A percentile compares a stretch with the other conserved stretches of the same genome.
phyloP scores from a whole-genome alignment of 1,284 basidiomycete species.

The Sporisorium scitamineum region DNA sequence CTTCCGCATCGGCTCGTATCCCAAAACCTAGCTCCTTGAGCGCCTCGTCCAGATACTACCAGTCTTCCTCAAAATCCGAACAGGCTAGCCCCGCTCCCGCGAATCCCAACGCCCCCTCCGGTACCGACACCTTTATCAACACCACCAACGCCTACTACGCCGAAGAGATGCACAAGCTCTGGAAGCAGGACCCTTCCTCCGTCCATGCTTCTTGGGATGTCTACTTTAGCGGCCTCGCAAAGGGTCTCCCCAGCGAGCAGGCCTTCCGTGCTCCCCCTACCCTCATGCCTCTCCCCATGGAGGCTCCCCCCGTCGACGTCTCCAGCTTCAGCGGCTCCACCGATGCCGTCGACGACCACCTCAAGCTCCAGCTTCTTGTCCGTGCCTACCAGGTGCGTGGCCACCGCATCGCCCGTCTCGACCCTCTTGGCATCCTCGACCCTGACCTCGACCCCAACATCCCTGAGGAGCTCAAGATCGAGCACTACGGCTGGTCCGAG shows the following conservation, averaged over 20 bases:
- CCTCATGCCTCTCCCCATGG: conserved; percentile 77
- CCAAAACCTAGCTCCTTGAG: conserved; percentile 22
- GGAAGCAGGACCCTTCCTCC: conserved; percentile 78
- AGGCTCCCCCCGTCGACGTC: conserved; percentile 81
- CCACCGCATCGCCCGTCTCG: conserved; percentile 93
- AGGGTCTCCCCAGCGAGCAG: conserved; percentile 82
- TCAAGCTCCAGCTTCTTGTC: conserved; percentile 77
- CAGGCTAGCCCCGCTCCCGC: conserved; percentile 53
- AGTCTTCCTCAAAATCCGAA: conserved; percentile 38
- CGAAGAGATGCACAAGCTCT: conserved; percentile 77
- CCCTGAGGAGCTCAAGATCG: conserved; percentile 65
- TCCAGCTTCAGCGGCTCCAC: conserved; percentile 74
- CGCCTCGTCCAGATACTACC: conserved; percentile 40
- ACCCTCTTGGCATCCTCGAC: conserved; percentile 92
- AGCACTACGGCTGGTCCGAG: conserved; percentile 88
- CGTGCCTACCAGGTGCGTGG: conserved; percentile 99
- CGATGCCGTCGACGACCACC: conserved; percentile 85
- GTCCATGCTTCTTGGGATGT: conserved; percentile 95
- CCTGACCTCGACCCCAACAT: conserved; percentile 76
- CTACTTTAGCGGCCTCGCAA: conserved; percentile 94
- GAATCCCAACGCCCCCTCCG: conserved; percentile 56
- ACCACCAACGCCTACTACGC: conserved; percentile 94
- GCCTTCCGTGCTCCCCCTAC: conserved; percentile 88
- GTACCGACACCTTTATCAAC: conserved; percentile 62
- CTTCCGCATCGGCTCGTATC: conserved; percentile 46